Evolutionary conservation across 192 early-diverging fungal species (phyloP).

Genomic region (Kickxella alabastrina): DNA sequence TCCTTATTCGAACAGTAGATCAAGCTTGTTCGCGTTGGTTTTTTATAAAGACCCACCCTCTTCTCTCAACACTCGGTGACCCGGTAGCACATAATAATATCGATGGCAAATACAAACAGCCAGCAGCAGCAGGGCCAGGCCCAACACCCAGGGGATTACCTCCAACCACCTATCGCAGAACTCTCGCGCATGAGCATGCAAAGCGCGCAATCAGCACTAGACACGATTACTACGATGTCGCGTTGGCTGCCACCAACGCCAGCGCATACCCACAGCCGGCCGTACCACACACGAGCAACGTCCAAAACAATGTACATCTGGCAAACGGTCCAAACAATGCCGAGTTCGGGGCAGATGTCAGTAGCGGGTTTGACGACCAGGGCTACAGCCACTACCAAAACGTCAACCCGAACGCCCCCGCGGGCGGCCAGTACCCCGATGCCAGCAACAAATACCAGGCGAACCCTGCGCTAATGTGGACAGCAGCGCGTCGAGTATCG

Average conservation of each 20-base stretch:
- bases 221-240: conserved; percentile 1
- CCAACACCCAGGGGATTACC: conserved; percentile 8
- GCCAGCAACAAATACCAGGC: conserved; percentile 15
- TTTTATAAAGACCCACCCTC: neutral
- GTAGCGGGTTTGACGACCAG: conserved; percentile 45
- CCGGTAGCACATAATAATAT: neutral
- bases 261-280: conserved; percentile 43
- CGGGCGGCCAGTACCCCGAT: neutral
- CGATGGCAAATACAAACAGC: neutral
- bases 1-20: too few species aligned
- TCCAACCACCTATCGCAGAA: conserved; percentile 18
- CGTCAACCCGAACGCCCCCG: neutral
- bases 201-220: neutral
- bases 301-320: conserved; percentile 1
- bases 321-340: conserved; percentile 14
- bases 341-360: conserved; percentile 35
- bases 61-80: neutral
- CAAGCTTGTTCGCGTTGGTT: too few species aligned
- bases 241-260: neutral
- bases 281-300: neutral
- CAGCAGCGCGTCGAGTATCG: conserved; percentile 37
- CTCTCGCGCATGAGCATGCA: conserved; percentile 25
- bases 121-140: conserved; percentile 16
- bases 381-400: conserved; percentile 40
- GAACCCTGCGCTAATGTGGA: neutral